Base-by-base conservation (phyloP, 2,329 filamentous ascomycete species). In the Cyanodermella asteris region DNA sequence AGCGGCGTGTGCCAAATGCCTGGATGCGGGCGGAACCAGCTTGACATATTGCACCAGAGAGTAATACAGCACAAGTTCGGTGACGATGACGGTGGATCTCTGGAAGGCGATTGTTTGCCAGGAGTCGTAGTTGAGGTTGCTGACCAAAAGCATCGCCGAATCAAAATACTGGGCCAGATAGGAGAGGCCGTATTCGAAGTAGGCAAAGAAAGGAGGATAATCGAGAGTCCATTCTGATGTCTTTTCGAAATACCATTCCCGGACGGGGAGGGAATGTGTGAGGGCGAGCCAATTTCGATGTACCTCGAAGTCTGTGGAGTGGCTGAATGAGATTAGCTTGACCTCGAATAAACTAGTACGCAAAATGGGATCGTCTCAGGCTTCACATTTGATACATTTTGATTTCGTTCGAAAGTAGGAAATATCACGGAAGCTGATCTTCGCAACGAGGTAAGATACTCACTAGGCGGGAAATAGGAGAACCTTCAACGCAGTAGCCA, bases 191-290 rank as follows among this genome's bases (percentile, higher is more conserved):
- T 80, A 94, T 59, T 97, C 87, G 52, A 94, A 93, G 46, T 76
- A 82, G 37, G 87, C 87, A 44, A 97, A 97, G 53, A 94, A 93
- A 6, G 87, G 87, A 16, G 87, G 87, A 46, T 97, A 97, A 54
- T 97, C 87, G 42, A 97, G 72, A 0, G 87, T 97, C 87, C 87
- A 97, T 78, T 94, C 80, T 30, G 87, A 97, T 2, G 82, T 91
- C 53, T 82, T 74, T 59, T 97, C 87, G 44, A 73, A 82, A 52
- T 97, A 97, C 87, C 87, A 97, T 37, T 90, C 61, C 47, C 75
- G 69, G 25, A 82, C 52, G 3, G 84, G 77, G 12, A 94, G 61
- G 32, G 76, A 91, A 51, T 91, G 62, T 4, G 87, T 94, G 38
- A 94, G 80, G 34, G 87, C 87, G 20, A 97, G 69, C 87, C 87